Evolutionary conservation across 805 yeast species (phyloP), one percentile per base, ranked within the genome.

Genomic region (Yamadazyma phyllophila): DNA sequence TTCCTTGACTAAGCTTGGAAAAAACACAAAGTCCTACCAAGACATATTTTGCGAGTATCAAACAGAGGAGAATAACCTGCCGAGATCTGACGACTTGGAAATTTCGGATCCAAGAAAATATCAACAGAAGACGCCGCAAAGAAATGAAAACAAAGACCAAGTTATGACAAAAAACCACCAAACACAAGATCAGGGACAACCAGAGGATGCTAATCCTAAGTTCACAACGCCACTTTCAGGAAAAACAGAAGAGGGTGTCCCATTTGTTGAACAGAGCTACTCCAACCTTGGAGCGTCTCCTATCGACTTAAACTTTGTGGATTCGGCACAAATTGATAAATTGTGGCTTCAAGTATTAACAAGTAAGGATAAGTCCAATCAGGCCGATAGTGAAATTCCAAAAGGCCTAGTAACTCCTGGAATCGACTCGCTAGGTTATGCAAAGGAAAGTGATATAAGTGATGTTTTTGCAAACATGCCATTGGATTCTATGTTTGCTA

Each of bases 341-440:
- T 45, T 66, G 14, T 68, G 73, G 73, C 50, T 63, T 29, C 67
- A 63, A 32, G 55, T 67, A 51, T 53, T 68, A n/a, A 54, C 61
- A 7, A 54, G 31, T n/a, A 40, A 40, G 26, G 36, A 31, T 7
- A 40, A 4, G 7, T n/a, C n/a, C 9, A 33, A 44, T 16, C 31
- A 10, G 16, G 26, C 2, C 11, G 40, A 26, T 29, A n/a, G 4
- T 11, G 7, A 10, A 29, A 29, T 11, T 7, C 31, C 31, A 11
- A 29, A 10, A 11, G 4, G 13, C 11, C 7, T n/a, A 29, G 31
- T 4, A n/a, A 11, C 31, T 7, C 31, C 31, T 29, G 32, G n/a
- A 11, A 12, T 14, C n/a, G 33, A 37, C 6, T 30, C 32, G 32
- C 15, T 11, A n/a, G 32, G 46, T 10, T 53, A 39, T 17, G 4